Base-by-base conservation (phyloP, 1,284 basidiomycete species). In the Malassezia cuniculi region DNA sequence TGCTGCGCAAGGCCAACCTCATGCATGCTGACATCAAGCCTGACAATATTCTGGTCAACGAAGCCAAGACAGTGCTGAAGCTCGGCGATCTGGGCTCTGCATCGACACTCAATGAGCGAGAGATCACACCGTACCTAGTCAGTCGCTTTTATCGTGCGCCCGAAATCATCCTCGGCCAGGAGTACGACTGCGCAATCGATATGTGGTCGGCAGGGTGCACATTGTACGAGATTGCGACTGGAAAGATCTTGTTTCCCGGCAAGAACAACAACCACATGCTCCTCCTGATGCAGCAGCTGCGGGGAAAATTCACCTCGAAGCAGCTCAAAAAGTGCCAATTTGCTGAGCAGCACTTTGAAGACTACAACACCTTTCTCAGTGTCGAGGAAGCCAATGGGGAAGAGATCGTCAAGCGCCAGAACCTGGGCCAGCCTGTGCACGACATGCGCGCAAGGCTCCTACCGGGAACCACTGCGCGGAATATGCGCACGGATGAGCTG, bases 191-290 rank as follows among this genome's bases (percentile, higher is more conserved):
- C 9, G 76, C 87, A 0, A 76, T 99, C 26, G 93, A 97, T 64
- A 78, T 93, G 29, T 97, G 93, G 93, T 93, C 89, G 1, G 79
- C 93, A 36, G 93, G 86, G 1, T 99, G 93, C 69, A 97, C 93
- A 4, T 73, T 99, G 6, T 99, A 89, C 69, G 93, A 99, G 69
- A 74, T 97, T 5, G 95, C 87, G 70, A 97, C 90, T 2, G 93
- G 93, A 68, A 94, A 94, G 72, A 97, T 97, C 41, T 77, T 99
- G 20, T 89, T 97, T 66, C 89, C 93, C 0, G 93, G 90, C 10
- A 78, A 85, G 21, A 85, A 82, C 20, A 99, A 97, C 71, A 95
- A 95, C 64, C 87, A 97, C 58, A 95, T 97, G 90, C 73, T 97
- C 10, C 49, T 66, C 15, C 41, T 68, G 36, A 74, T 87, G 46